Conservation (phyloP, 1,284 basidiomycete genomes). For the Pseudozyma sp. region DNA sequence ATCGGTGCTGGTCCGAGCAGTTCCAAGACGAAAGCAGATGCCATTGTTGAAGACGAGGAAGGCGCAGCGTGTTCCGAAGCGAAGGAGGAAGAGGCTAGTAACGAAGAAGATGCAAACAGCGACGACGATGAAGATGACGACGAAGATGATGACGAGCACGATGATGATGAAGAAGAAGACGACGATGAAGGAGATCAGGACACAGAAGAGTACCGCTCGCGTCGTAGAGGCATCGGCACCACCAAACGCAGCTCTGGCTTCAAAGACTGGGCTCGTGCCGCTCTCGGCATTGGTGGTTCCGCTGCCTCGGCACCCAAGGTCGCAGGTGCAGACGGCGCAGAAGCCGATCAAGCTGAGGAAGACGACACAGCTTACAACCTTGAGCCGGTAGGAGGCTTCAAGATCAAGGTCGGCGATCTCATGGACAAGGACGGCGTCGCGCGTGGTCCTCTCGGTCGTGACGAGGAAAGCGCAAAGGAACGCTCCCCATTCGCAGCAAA, state of each 20-base stretch:
- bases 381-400: constrained; percentile 62
- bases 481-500: constrained; percentile 57
- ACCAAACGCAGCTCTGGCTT: constrained; percentile 57
- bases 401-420: constrained; percentile 61
- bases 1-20: background rate
- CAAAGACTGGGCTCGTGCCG: constrained; percentile 66
- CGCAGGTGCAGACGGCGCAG: constrained; percentile 13
- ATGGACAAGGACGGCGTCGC: constrained; percentile 62
- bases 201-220: constrained; percentile 32
- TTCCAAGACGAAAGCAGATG: constrained; percentile 6
- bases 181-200: constrained; percentile 33
- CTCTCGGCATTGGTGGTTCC: constrained; percentile 51
- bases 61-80: background rate
- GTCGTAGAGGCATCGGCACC: constrained; percentile 50
- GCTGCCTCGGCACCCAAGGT: constrained; percentile 18
- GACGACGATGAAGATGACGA: constrained; percentile 36
- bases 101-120: constrained; percentile 24
- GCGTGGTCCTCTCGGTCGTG: constrained; percentile 64
- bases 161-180: constrained; percentile 19
- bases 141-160: constrained; percentile 19
- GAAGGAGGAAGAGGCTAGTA: constrained; percentile 10
- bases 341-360: constrained; percentile 21
- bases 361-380: constrained; percentile 51
- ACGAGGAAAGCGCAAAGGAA: constrained; percentile 33
- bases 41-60: background rate